Base-by-base conservation (phyloP, 2,329 filamentous ascomycete genomes). In the Triangularia setosa region DNA sequence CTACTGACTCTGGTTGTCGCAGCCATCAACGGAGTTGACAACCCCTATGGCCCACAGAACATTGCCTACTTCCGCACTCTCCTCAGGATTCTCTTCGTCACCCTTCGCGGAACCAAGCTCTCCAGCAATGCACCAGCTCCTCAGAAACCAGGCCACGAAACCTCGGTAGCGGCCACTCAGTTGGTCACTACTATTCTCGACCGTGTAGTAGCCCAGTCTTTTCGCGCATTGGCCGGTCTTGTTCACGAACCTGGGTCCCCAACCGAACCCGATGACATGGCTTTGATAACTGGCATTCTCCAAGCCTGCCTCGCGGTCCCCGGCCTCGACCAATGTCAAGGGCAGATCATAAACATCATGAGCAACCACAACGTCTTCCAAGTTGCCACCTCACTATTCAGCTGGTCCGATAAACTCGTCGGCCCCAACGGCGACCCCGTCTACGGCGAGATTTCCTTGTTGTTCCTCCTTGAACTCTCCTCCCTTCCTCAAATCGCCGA, bases 391-490 rank as follows among this genome's bases (percentile, higher is more conserved):
- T 92, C 91, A 33, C 83, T 99, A 4, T 98, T 94, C 77, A 97
- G 93, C 0, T 99, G 95, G 95, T 87, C 94, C 3, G 93, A 98
- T 75, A 87, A 89, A 69, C 83, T 98, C 24, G 85, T 90, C 0
- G 84, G 90, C 35, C 40, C n/a, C 40, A 85, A 90, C 63, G 87
- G 88, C 27, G 94, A 98, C 73, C 94, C 95, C 0, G 82, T 98
- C 28, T 98, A 97, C 75, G 95, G 93, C 68, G 93, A 97, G 74
- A 85, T 97, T n/a, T 91, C 91, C 71, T 84, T 97, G 48, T 83
- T 93, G 25, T 96, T 98, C 76, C 83, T 99, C 14, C 86, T 97
- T 23, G 91, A 96, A 69, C 84, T 99, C 12, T 97, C 93, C 1
- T 89, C 87, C 14, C 83, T 98, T 14, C 90, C 91, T 0, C 78